A percentile compares a stretch with the other conserved stretches of the same genome.
Conservation (phyloP, 1,284 basidiomycete genomes). For the Malassezia obtusa region DNA sequence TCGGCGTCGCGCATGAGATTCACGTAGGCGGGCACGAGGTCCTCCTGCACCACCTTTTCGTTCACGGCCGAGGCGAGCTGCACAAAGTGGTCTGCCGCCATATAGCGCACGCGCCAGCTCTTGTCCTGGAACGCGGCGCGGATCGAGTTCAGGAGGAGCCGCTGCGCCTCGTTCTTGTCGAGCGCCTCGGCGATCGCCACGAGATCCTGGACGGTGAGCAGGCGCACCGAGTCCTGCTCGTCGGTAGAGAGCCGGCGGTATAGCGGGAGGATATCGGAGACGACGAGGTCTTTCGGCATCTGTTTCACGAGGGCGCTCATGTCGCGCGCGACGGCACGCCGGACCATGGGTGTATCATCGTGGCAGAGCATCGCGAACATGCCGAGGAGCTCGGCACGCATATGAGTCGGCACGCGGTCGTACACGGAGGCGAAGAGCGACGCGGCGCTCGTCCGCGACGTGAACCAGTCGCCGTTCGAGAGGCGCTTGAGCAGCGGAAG, state of each 20-base stretch:
- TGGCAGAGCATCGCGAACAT: conserved; percentile 72
- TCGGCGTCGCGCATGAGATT: conserved; percentile 95
- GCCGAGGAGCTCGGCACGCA: conserved; percentile 82
- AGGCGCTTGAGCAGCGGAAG: conserved; percentile 83
- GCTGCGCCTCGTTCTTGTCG: conserved; percentile 75
- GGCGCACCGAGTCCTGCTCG: conserved; percentile 94
- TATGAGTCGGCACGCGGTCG: conserved; percentile 50
- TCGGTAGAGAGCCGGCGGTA: conserved; percentile 90
- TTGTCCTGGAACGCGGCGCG: conserved; percentile 79
- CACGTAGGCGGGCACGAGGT: conserved; percentile 85
- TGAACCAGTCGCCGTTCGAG: conserved; percentile 95
- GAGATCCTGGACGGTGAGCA: conserved; percentile 89
- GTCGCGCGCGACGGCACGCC: conserved; percentile 90
- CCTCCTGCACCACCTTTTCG: conserved; percentile 80
- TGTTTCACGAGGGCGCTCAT: conserved; percentile 56
- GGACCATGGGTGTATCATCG: conserved; percentile 98
- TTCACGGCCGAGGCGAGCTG: conserved; percentile 77
- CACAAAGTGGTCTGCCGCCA: conserved; percentile 97
- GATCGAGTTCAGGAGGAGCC: conserved; percentile 71
- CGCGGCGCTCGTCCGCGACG: conserved; percentile 91
- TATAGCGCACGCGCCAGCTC: conserved; percentile 97
- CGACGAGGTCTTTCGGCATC: conserved; percentile 51
- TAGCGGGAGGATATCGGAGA: conserved; percentile 75
- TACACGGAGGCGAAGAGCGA: conserved; percentile 92
- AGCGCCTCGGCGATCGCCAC: conserved; percentile 83